Percentiles rank a stretch among this genome's conserved stretches.
Evolutionary conservation across 1,284 basidiomycete genomes (phyloP).

Genomic region (Melampsora americana): DNA sequence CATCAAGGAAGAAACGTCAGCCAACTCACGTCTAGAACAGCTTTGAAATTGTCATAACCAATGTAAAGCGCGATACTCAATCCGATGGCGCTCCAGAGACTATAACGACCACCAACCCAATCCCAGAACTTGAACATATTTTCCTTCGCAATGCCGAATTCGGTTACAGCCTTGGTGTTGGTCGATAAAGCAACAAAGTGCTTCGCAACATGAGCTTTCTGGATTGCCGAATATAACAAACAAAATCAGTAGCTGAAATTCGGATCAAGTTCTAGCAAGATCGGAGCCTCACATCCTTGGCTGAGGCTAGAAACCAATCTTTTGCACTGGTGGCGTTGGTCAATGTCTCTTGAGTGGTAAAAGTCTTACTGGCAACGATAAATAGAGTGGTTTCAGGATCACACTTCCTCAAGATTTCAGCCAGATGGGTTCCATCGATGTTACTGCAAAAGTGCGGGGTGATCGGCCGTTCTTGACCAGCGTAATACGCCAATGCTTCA

Average conservation of each 20-base stretch:
- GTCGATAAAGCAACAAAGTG: constrained; percentile 98
- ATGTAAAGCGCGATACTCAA: constrained; percentile 88
- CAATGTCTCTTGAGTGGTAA: constrained; percentile 99
- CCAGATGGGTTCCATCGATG: constrained; percentile 96
- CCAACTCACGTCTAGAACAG: constrained; percentile 62
- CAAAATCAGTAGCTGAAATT: neutral
- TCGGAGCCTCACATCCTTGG: constrained; percentile 57
- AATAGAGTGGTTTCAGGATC: constrained; percentile 92
- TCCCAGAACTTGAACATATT: constrained; percentile 99
- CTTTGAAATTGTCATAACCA: constrained; percentile 89
- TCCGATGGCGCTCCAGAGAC: constrained; percentile 96
- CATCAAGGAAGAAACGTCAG: neutral
- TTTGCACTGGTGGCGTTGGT: constrained; percentile 93
- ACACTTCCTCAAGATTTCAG: constrained; percentile 76
- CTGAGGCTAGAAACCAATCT: constrained; percentile 84
- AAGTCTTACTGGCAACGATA: constrained; percentile 97
- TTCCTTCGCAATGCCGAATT: constrained; percentile 83
- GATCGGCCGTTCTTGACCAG: constrained; percentile 71
- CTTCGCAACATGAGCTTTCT: constrained; percentile 87
- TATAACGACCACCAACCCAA: constrained; percentile 98
- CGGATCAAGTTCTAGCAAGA: neutral
- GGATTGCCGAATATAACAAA: constrained; percentile 9
- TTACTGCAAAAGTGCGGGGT: constrained; percentile 89
- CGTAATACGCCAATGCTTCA: constrained; percentile 90
- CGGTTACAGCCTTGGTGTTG: constrained; percentile 87